These are phyloP conservation scores for Ascochyta pisi DNA, from an alignment of 2,329 filamentous ascomycete species.

Conservation along the genomic window DNA sequence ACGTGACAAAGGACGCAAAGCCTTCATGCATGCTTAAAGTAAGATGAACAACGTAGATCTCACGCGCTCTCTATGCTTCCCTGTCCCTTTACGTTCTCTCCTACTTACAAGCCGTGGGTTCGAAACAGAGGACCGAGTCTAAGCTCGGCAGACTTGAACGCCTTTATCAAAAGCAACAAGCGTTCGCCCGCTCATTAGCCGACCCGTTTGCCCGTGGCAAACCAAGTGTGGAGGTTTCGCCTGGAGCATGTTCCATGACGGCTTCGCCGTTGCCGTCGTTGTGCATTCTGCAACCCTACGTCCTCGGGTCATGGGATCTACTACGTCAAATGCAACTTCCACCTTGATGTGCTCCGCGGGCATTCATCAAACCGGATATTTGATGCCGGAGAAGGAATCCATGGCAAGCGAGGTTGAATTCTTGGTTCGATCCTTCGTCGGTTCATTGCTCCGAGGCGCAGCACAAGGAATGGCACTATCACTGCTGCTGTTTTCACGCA, in stretches of 20 bases:
- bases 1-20: background rate
- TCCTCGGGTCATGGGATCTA: background rate
- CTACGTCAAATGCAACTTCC: background rate
- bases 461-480: background rate
- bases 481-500: no score
- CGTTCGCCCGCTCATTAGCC: background rate
- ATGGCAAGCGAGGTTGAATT: background rate
- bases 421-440: background rate
- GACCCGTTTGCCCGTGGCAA: background rate
- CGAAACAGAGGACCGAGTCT: slow-evolving; percentile 3
- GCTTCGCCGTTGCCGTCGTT: slow-evolving; percentile 5
- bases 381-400: background rate
- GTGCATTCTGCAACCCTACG: background rate
- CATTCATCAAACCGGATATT: background rate
- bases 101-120: background rate
- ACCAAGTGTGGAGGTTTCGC: background rate
- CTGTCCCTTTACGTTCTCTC: background rate
- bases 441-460: background rate
- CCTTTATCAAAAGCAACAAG: slow-evolving; percentile 8
- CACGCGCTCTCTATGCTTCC: background rate
- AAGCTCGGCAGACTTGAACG: slow-evolving; percentile 5
- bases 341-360: background rate
- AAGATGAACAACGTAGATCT: background rate
- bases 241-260: background rate
- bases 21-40: background rate